A percentile compares a stretch with the other conserved stretches of the same genome.
These are phyloP conservation scores for Pelargonium hybrid DNA, from an alignment of 441 rosid genomes.

Conservation along the genomic window DNA sequence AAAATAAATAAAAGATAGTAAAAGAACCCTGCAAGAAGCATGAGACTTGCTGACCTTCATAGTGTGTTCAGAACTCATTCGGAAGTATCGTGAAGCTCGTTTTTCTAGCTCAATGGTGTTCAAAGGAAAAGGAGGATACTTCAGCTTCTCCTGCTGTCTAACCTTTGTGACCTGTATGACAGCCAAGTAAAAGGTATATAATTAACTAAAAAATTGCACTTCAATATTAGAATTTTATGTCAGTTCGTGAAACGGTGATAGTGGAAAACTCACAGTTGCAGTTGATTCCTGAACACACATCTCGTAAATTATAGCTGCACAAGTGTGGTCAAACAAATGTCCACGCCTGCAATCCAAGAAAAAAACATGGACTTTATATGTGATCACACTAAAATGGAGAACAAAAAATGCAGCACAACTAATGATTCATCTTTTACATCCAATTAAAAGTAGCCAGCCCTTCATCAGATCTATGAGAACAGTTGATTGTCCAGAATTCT, in stretches of 20 bases:
- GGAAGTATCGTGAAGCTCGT: constrained; percentile 89
- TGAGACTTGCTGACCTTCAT: constrained; percentile 53
- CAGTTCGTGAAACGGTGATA: constrained; percentile 15
- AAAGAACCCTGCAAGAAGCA: constrained; percentile 4
- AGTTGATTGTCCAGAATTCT: constrained; percentile 82
- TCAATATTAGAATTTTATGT: constrained; percentile 16
- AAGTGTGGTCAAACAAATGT: constrained; percentile 74
- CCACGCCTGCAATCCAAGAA: constrained; percentile 62
- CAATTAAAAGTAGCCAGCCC: constrained; percentile 67
- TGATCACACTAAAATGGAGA: constrained; percentile 10
- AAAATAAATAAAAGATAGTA: neutral
- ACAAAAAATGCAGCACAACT: constrained; percentile 10
- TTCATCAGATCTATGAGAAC: constrained; percentile 71
- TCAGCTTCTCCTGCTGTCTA: constrained; percentile 61
- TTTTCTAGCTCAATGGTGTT: constrained; percentile 92
- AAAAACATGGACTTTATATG: constrained; percentile 16
- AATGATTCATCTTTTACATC: constrained; percentile 44
- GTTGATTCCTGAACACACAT: constrained; percentile 85
- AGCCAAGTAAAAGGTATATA: constrained; percentile 13
- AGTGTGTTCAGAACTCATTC: constrained; percentile 91
- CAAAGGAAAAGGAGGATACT: constrained; percentile 88
- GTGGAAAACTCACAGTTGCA: constrained; percentile 59
- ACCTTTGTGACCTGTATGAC: constrained; percentile 62
- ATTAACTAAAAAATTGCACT: constrained; percentile 8
- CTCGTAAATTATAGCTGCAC: constrained; percentile 70